Base-by-base conservation (phyloP, 345 rosid genomes). In the Orychophragmus violaceus region DNA sequence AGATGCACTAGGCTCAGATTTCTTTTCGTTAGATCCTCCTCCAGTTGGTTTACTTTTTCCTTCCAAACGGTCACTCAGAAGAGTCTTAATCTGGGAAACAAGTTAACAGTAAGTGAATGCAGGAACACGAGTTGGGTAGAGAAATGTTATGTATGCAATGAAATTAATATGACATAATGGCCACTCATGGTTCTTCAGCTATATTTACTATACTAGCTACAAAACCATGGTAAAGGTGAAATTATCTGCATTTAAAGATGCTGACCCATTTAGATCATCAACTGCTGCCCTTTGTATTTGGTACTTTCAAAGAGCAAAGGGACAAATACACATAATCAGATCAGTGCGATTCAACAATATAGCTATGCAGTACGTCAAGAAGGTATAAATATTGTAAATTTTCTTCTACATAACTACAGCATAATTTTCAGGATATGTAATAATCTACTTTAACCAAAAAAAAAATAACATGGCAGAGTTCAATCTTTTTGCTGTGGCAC, bases 1-100 rank as follows among this genome's bases (percentile, higher is more conserved):
- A 0, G 97, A 94, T 9, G 84, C 84, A 82, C 77, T 84, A 39
- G 92, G 53, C 69, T 85, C 92, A 53, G 97, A 88, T 74, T 74
- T 74, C 35, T 74, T 74, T 17, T 67, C 77, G n/a, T 21, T 66
- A 33, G 89, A 88, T 61, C 84, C 95, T 74, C 69, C 77, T 45
- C 82, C 95, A 58, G 84, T 49, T 66, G 92, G 68, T 59, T 64
- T 72, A 58, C 70, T 72, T 80, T 90, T 94, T 14, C 89, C 99
- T 74, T 54, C 79, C 63, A 94, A 74, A 32, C 99, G 99, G 22
- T 90, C 99, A 73, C 79, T 90, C 83, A 94, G 72, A 70, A 90
- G 85, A 45, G 74, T 82, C 78, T 88, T 94, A 48, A 94, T 71
- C 99, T 94, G 84, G 19, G 59, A 11, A 35, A 25, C 5, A 36